Conservation (phyloP, 345 rosid species). For the Ricinus communis region DNA sequence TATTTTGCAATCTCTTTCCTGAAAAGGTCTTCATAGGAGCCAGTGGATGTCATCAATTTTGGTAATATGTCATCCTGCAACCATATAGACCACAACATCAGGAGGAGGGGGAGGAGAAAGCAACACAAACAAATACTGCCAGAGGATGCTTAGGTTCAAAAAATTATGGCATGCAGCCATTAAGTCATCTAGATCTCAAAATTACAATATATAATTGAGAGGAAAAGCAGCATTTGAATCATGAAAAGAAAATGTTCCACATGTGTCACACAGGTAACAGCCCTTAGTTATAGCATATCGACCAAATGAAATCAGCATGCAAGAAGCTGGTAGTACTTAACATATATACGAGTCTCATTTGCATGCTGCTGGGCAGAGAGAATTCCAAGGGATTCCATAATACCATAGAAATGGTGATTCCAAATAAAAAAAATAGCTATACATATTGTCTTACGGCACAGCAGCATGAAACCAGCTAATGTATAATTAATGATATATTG, state of each 20-base stretch:
- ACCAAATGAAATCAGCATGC: background rate
- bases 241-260: background rate
- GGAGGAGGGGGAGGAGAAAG: background rate
- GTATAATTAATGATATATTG: background rate
- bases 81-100: conserved; percentile 12
- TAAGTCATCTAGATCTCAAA: background rate
- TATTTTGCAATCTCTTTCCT: conserved; percentile 91
- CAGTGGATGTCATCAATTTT: conserved; percentile 85
- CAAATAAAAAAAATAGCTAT: background rate
- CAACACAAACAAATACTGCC: conserved; percentile 2
- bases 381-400: background rate
- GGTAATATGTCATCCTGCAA: conserved; percentile 95
- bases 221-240: background rate
- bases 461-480: background rate
- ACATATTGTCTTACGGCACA: background rate
- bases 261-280: background rate
- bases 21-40: conserved; percentile 93
- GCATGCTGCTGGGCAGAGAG: background rate
- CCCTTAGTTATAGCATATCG: background rate
- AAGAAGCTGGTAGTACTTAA: background rate
- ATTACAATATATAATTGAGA: background rate
- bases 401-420: background rate
- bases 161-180: background rate
- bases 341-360: background rate
- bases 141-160: background rate